Evolutionary conservation across 1,139 yeast species (phyloP), one percentile per base, ranked within the genome.

Genomic region (Pichia sp.): DNA sequence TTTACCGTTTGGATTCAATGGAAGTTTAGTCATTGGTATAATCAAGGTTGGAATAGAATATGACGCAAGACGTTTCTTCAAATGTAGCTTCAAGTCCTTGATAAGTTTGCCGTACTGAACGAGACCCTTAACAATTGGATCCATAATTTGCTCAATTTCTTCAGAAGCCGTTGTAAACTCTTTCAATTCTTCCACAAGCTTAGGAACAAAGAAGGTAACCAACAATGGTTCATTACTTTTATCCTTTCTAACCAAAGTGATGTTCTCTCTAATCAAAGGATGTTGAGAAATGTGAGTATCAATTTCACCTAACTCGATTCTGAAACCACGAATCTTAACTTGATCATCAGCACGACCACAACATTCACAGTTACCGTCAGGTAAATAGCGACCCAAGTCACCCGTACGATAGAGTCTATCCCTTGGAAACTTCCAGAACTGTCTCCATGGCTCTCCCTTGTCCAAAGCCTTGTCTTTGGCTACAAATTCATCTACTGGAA

Each of bases 301-400:
- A 53, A 93, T 93, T 63, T 93, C 99, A 46, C 99, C 98, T 39
- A 93, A 69, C 63, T 93, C 98, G 48, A 93, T 93, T 65, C 99
- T 77, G 73, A 93, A 93, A 3, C 99, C 99, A 64, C 98, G 78
- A 47, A 93, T 91, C 62, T 93, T 93, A 44, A 93, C 96, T 62
- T 93, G 99, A 58, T 91, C 97, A 63, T 93, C 99, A 22, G 98
- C 98, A 60, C 99, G 77, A 40, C 99, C 99, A 59, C 94, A 82
- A 60, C 97, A 91, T 66, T 91, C 99, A 47, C 93, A 91, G 62
- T 91, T 85, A 41, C 98, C 98, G 53, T 87, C 96, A 6, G 98
- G 96, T 41, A 88, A 66, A 58, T 91, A 93, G 50, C 98, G 77
- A 35, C 99, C 99, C 50, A 91, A 69, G 62, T 93, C 99, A 50